A percentile compares a stretch with the other conserved stretches of the same genome.
Conservation (phyloP, 129 eudicot species). For the Pseudognaphalium luteoalbum region DNA sequence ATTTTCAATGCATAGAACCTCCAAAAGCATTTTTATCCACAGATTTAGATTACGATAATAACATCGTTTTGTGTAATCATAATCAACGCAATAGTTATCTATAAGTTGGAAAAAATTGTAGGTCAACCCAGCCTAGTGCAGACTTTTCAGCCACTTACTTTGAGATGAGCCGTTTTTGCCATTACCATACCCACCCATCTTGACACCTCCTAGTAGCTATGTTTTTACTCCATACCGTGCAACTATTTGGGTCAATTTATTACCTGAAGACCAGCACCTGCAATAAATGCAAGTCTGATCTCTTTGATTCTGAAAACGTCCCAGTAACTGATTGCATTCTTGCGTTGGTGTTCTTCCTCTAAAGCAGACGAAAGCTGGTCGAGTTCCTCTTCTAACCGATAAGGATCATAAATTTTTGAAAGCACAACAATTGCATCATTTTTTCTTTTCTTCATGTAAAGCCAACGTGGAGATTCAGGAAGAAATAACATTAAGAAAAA, state of each 20-base stretch:
- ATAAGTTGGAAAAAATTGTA: not conserved
- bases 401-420: conserved; percentile 76
- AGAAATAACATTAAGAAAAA: conserved; percentile 57
- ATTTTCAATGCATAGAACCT: not conserved
- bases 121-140: not conserved
- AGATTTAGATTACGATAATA: not conserved
- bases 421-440: conserved; percentile 67
- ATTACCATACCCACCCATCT: not conserved
- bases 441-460: conserved; percentile 65
- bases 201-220: not conserved
- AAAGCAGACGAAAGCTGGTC: conserved; percentile 63
- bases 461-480: conserved; percentile 87
- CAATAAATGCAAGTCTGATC: conserved; percentile 75
- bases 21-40: not conserved
- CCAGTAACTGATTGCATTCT: conserved; percentile 44
- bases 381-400: conserved; percentile 65
- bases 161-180: not conserved
- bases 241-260: too few relatives aligned
- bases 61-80: not conserved
- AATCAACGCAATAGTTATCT: not conserved
- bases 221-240: not conserved
- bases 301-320: conserved; percentile 63
- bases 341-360: conserved; percentile 60
- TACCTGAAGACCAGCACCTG: conserved; percentile 89
- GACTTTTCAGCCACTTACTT: too few relatives aligned